These are phyloP conservation scores for Conidiobolus incongruus DNA, from an alignment of 371 early-diverging fungal genomes.

Conservation along the genomic window DNA sequence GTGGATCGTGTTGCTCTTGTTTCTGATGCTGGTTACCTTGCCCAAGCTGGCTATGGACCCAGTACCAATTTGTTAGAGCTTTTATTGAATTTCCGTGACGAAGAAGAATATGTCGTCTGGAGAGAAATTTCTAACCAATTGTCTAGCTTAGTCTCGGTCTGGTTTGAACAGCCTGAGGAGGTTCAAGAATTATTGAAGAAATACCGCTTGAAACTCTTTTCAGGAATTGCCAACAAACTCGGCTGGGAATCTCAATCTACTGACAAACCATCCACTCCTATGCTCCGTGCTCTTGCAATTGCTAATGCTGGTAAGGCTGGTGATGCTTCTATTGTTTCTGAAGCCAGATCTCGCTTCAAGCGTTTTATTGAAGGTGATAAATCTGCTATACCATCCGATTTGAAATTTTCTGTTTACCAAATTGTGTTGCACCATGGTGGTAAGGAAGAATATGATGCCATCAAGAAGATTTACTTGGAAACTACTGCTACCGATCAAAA, in stretches of 20 bases:
- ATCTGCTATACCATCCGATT: slow-evolving; percentile 53
- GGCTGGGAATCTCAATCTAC: slow-evolving; percentile 26
- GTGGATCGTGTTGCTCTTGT: too few species aligned
- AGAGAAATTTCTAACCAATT: slow-evolving; percentile 19
- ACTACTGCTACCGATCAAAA: slow-evolving; percentile 46
- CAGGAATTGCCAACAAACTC: slow-evolving; percentile 16
- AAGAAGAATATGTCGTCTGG: slow-evolving; percentile 43
- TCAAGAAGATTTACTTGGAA: slow-evolving; percentile 48
- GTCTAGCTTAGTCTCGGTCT: slow-evolving; percentile 13
- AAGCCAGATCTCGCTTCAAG: slow-evolving; percentile 32
- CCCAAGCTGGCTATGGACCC: slow-evolving; percentile 25
- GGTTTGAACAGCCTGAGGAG: slow-evolving; percentile 19
- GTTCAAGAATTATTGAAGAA: slow-evolving; percentile 14
- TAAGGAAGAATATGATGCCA: slow-evolving; percentile 45
- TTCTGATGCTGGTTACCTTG: slow-evolving; percentile 33
- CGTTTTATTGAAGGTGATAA: slow-evolving; percentile 22
- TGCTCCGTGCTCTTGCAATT: slow-evolving; percentile 20
- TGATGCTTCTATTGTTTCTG: slow-evolving; percentile 16
- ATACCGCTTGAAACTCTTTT: slow-evolving; percentile 21
- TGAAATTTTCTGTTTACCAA: slow-evolving; percentile 57
- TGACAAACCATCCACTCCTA: slow-evolving; percentile 17
- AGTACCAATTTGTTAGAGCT: slow-evolving; percentile 30
- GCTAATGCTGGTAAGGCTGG: slow-evolving; percentile 17
- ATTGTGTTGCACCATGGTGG: slow-evolving; percentile 46
- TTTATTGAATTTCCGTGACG: slow-evolving; percentile 27